Evolutionary conservation across 192 early-diverging fungal genomes (phyloP), one percentile per base, ranked within the genome.

Genomic region (Dissophora globulifera): DNA sequence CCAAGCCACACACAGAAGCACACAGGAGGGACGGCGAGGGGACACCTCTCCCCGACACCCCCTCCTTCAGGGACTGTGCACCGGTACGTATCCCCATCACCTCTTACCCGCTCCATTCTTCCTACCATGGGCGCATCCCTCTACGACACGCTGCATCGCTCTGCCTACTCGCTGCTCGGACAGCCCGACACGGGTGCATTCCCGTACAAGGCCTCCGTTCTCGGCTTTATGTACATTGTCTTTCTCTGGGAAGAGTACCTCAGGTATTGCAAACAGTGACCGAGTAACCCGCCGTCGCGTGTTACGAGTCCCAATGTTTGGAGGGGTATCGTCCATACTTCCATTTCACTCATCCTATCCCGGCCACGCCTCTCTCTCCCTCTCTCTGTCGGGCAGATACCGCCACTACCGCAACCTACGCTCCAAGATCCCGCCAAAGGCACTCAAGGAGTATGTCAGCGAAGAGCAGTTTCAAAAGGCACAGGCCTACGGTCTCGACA

Each of bases 171-270:
- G 11, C 26, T 70, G 9, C 50, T 70, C 23, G 50, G 27, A 11
- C 50, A 50, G 25, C 35, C 15, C 15, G 20, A 11, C 47, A 46
- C 26, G 4, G 62, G 25, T 23, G 29, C 41, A 17, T 75, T 91
- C 41, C 90, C 91, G 0, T 96, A 93, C 85, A 95, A 95, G 85
- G 79, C 89, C 53, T 90, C 84, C 69, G 92, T 95, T 10, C 67
- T 98, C 50, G 81, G 58, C 7, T 90, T 95, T 43, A 87, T 89
- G 46, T 87, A 82, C 80, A 78, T 79, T 22, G 89, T 89, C 30
- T 98, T 91, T 66, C 55, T 80, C 3, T 94, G 92, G 86, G 92
- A 95, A 70, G 87, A 91, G 20, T 95, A 95, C 68, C 84, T 98
- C 42, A 87, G 85, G 84, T 91, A 80, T 16, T 7, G 48, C 49